Percentiles rank a stretch among this genome's conserved stretches.
These are phyloP conservation scores for Alternaria metachromatica DNA, from an alignment of 2,329 filamentous ascomycete species.

Conservation along the genomic window DNA sequence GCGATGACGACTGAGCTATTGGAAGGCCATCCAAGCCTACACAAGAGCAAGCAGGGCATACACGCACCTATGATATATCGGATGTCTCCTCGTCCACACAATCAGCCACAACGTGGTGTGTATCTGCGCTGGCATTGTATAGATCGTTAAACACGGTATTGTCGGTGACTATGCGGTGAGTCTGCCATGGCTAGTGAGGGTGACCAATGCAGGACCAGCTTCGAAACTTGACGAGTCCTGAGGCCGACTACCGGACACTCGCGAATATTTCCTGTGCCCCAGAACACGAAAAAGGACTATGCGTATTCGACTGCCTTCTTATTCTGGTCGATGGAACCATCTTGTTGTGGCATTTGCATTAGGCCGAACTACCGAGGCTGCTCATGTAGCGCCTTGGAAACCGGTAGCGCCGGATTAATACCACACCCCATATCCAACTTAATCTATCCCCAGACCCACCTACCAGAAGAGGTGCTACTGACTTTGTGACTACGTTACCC, in stretches of 20 bases:
- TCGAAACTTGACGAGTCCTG: background rate
- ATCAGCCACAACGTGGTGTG: background rate
- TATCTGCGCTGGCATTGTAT: background rate
- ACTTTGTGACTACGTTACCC: background rate
- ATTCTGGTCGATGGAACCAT: background rate
- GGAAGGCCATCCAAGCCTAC: background rate
- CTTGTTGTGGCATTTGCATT: background rate
- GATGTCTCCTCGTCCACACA: background rate
- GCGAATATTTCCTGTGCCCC: background rate
- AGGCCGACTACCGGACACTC: background rate
- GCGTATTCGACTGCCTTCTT: background rate
- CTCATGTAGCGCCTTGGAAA: background rate
- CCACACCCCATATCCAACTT: constrained; percentile 6
- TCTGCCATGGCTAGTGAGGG: background rate
- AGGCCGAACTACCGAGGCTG: constrained; percentile 13
- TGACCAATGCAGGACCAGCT: background rate
- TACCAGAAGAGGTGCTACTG: background rate
- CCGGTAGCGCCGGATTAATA: constrained; percentile 11
- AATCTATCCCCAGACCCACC: constrained; percentile 14
- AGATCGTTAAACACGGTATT: background rate
- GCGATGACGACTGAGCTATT: constrained; percentile 31
- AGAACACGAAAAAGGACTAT: background rate
- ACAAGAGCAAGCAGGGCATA: constrained; percentile 3
- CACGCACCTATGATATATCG: background rate
- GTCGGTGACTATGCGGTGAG: background rate